Base-by-base conservation (phyloP, 2,329 filamentous ascomycete genomes). In the Albifimbria verrucaria region DNA sequence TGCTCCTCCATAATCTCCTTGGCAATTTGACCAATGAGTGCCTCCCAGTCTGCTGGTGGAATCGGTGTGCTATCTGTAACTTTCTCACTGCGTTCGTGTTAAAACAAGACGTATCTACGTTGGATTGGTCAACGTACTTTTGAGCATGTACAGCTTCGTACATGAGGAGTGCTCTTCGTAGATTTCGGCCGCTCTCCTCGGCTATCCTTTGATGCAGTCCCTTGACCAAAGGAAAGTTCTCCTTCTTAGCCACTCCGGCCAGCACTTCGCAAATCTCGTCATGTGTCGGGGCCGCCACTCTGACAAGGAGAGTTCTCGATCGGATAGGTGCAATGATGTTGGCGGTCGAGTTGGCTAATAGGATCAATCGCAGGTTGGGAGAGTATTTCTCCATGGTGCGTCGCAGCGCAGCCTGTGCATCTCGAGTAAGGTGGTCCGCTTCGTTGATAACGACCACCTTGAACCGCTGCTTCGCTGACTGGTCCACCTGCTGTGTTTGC, bases 401-500 rank as follows among this genome's bases (percentile, higher is more conserved):
- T 70, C 94, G 85, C 66, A 99, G 76, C 26, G 95, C 95, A 0
- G 95, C 94, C 74, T 99, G 94, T 3, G 94, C 94, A 78, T 99
- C 94, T 58, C 94, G 80, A 3, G 88, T 94, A 59, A 99, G 80
- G 66, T 96, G 90, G 68, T 99, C 95, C 7, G 94, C 94, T 77
- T 99, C 94, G 65, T 99, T 99, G 79, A 99, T 97, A 32, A 99
- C 93, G 1, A 99, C 94, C 1, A 99, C 92, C 75, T 99, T 99
- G 82, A 99, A 99, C 44, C 87, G 83, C 70, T 99, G 94, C 68
- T 86, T 89, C 17, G 95, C 95, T 12, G 85, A 81, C 61, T 94
- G 80, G 70, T 99, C 94, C n/a, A 99, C 94, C 74, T 99, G 95
- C 70, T 99, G 94, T 50, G 94, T 99, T 73, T 99, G 95, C 25